Conservation (phyloP, 805 yeast genomes). For the Wickerhamomyces tratensis region DNA sequence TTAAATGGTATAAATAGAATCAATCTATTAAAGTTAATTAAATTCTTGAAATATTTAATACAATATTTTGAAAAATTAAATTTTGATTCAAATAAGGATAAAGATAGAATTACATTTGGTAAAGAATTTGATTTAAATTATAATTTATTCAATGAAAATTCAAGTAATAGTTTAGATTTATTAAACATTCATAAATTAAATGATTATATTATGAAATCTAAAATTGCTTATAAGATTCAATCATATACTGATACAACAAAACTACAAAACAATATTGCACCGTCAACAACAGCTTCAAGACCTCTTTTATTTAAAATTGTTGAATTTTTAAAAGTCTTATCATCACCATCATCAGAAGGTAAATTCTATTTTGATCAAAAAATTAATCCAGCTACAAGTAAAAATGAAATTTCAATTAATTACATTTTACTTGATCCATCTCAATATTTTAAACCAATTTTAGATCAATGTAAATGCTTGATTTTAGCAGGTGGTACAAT, state of each 20-base stretch:
- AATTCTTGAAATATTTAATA: conserved; percentile 41
- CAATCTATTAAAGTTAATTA: conserved; percentile 52
- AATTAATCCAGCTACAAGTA: conserved; percentile 15
- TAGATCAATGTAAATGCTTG: conserved; percentile 57
- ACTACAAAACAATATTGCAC: neutral
- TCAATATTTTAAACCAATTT: conserved; percentile 53
- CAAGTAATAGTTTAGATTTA: conserved; percentile 52
- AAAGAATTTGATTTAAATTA: conserved; percentile 37
- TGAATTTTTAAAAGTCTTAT: conserved; percentile 51
- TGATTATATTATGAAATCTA: conserved; percentile 52
- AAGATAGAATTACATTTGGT: conserved; percentile 37
- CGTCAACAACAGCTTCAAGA: conserved; percentile 6
- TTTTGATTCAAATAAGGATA: neutral
- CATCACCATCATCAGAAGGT: conserved; percentile 77
- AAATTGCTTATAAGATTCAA: conserved; percentile 79
- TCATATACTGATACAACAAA: conserved; percentile 38
- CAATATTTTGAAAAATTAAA: conserved; percentile 29
- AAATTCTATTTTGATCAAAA: conserved; percentile 55
- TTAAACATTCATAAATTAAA: conserved; percentile 63
- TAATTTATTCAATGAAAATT: conserved; percentile 30
- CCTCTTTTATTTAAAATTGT: conserved; percentile 61
- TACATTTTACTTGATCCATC: conserved; percentile 79
- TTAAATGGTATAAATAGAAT: conserved; percentile 67
- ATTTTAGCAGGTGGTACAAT: conserved; percentile 91
- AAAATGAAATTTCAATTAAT: conserved; percentile 28